Percentiles rank a stretch among this genome's conserved stretches.
These are phyloP conservation scores for Colletotrichum musicola DNA, from an alignment of 2,329 filamentous ascomycete genomes.

Conservation along the genomic window DNA sequence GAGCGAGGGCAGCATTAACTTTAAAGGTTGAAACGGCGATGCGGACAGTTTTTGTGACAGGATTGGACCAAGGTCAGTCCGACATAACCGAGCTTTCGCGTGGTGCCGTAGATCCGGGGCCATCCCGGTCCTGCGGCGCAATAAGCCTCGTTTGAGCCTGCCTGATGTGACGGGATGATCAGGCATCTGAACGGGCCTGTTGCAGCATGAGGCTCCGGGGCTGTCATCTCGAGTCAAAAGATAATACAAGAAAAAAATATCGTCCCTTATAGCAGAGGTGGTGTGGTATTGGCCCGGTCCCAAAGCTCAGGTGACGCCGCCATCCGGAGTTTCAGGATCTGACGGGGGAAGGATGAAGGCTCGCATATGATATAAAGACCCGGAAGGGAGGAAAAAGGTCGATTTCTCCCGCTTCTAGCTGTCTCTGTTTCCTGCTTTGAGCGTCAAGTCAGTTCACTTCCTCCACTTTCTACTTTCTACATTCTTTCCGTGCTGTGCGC, in stretches of 20 bases:
- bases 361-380: constrained; percentile 12
- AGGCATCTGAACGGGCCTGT: constrained; percentile 35
- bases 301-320: constrained; percentile 25
- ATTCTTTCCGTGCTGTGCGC: constrained; percentile 38
- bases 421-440: background rate
- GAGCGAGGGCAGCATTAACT: constrained; percentile 18
- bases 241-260: background rate
- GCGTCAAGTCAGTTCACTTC: background rate
- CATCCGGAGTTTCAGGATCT: constrained; percentile 37
- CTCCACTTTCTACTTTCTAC: background rate
- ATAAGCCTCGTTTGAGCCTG: constrained; percentile 30
- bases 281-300: background rate
- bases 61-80: constrained; percentile 12
- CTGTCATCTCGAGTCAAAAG: constrained; percentile 36
- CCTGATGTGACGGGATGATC: constrained; percentile 34
- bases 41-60: constrained; percentile 32
- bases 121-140: constrained; percentile 25
- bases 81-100: constrained; percentile 20
- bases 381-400: background rate
- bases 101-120: constrained; percentile 15
- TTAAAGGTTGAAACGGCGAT: constrained; percentile 36
- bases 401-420: no score
- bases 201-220: constrained; percentile 16
- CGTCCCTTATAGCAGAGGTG: constrained; percentile 6
- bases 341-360: constrained; percentile 8